Base-by-base conservation (phyloP, 163 green algal species). In the Chlorella variabilis region DNA sequence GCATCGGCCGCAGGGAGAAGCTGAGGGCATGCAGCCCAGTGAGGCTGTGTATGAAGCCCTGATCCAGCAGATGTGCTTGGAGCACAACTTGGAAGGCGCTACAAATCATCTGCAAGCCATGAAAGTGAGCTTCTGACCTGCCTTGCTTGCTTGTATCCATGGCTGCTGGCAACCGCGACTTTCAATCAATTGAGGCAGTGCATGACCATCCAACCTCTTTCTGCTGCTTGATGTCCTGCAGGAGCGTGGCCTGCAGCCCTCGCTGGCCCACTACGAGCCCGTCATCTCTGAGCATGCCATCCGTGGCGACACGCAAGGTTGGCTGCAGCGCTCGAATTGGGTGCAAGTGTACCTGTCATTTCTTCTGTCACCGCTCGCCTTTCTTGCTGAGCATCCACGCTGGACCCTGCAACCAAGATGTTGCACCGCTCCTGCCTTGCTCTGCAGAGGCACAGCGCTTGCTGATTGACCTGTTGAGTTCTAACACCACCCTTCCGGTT, bases 21-120 rank as follows among this genome's bases (percentile, higher is more conserved):
- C 66, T 3, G 81, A 86, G 71, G 70, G 70, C 49, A 63, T 86
- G 71, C 58, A 62, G 63, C 61, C 33, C 2, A 63, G 49, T 29
- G 45, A 71, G 21, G 41, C 42, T 4, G 8, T 86, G 56, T 77
- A 62, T 31, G 25, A 82, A 29, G 73, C 61, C 25, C 51, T 86
- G 17, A 67, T 86, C 18, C 21, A 62, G 62, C 29, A 49, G 27
- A n/a, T 45, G 27, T 86, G 81, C 42, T 34, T 11, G 5, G 21
- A 59, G 70, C 33, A 23, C 8, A 23, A 68, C 56, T 7, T 68
- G 4, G 39, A 34, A 0, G 23, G 4, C 11, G 78, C 78, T 31
- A 20, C 18, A 8, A 7, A 36, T 11, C 9, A 45, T 23, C 48
- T 78, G 65, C 41, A 41, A 20, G 41, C 31, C 18, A 69, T 68